Evolutionary conservation across 2,329 filamentous ascomycete genomes (phyloP), one percentile per base, ranked within the genome.

Genomic region (Sclerotinia trifoliorum): DNA sequence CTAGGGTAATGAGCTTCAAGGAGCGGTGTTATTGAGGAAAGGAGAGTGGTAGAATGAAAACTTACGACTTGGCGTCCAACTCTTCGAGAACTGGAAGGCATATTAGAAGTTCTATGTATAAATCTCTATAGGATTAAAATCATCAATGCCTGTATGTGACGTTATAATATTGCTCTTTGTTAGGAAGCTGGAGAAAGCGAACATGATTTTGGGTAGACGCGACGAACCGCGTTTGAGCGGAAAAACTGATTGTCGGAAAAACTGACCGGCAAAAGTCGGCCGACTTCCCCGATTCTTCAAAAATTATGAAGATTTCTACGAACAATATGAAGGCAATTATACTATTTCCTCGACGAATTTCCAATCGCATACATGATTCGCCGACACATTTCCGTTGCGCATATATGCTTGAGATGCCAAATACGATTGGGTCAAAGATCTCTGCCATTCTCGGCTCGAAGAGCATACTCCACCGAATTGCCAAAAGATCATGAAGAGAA

Each of bases 351-450:
- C 11, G 32, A 63, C 32, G n/a, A 51, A 44, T 24, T 54, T 56
- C 8, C 26, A 56, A 68, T 74, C 75, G 75, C 75, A 75, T 77
- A 75, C 68, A 78, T 78, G 77, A 77, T 78, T 71, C 66, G 71
- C 62, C 72, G 73, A 65, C 70, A 70, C 58, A 62, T 64, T 26
- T 68, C 69, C 42, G 67, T 70, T 42, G 68, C 73, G 68, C 73
- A 76, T 66, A 72, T 78, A 72, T 78, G 76, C 73, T 72, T 78
- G 58, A 73, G 75, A 71, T 78, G 77, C 67, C 75, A 75, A 68
- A 63, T 71, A 55, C 69, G 68, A 65, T 72, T 77, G 64, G 71
- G 71, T 32, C 70, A 70, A 67, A 72, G 66, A 6, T 44, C 32
- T 57, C 32, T 32, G 42, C 46, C 63, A 15, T 63, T 35, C 3